Evolutionary conservation across 768 basidiomycete genomes (phyloP), one percentile per base, ranked within the genome.

Genomic region (Sarcomyxa edulis): DNA sequence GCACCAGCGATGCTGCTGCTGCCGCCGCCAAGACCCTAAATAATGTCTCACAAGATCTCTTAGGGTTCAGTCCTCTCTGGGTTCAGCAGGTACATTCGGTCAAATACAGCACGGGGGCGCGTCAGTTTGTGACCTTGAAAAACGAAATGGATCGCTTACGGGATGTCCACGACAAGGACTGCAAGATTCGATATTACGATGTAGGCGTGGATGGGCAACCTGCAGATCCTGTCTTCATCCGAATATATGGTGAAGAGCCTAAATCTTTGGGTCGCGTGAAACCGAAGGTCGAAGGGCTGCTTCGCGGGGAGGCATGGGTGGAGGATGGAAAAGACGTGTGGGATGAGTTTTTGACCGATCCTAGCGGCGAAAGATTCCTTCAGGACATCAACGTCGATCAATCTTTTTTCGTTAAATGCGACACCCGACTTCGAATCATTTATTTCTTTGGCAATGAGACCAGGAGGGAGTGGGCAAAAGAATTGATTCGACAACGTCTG

Each of bases 321-420:
- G 53, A 59, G 1, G 62, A 65, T 3, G 55, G 52, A 0, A 42
- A 44, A 15, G 40, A 46, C 1, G 42, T 68, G 3, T 78, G 77
- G 75, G 68, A 73, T 34, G 66, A 68, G 12, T 72, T 71, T 39
- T 66, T 78, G 41, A 59, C 65, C 11, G 53, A 58, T n/a, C 34
- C 59, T n/a, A 67, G 63, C 40, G 68, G 72, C 27, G 39, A 42
- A 15, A 58, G 59, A 18, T 54, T 55, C 7, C 36, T 78, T 20
- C 60, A 64, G n/a, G 49, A 52, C 19, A 23, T 73, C 15, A 66
- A 66, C 43, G 28, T 46, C 7, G 55, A 60, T 10, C 53, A 55
- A 3, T 38, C 42, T 3, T 59, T 60, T 26, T 69, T 63, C 39
- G 55, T 76, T 27, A 54, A 58, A 27, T 52, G 57, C 16, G 74